Evolutionary conservation across 805 yeast species (phyloP), one percentile per base, ranked within the genome.

Genomic region (Priceomyces melissophilus): DNA sequence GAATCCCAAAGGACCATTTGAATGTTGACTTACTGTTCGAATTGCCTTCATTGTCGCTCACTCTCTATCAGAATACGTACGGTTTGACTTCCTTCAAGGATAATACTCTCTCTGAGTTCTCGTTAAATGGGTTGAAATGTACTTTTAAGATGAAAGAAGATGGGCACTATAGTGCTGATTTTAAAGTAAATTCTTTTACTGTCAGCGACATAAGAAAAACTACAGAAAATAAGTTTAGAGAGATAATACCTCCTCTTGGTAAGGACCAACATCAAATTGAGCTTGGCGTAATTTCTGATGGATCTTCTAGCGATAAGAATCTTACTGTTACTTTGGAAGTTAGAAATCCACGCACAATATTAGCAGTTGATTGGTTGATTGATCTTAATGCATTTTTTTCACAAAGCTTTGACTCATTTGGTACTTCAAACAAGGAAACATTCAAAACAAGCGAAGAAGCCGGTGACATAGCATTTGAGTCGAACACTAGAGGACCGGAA

Each of bases 301-400:
- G 75, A 2, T 54, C 59, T 2, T 61, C 56, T 2, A 58, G 49
- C 13, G 58, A 52, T 33, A 70, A 73, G 39, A 61, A 71, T 29
- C 69, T 78, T 4, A 74, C 78, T 14, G 53, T 64, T 0, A 73
- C 81, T 53, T 55, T 84, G 3, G 79, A 88, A 0, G 74, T 91
- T 9, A 95, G 87, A 44, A 84, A 83, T 46, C 97, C 97, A 0
- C 78, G 76, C 42, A 75, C 84, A 9, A 81, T 93, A 37, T 58
- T 93, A 23, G 96, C 97, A 0, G 65, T 93, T 49, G 98, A 90
- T 55, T 90, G 87, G 59, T 54, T 91, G 28, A 78, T 90, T 60
- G 87, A 93, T 2, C 54, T 93, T 49, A 85, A 85, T 47, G 56
- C 67, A 0, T 90, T 83, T 56, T 58, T 69, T n/a, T 81, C 76